Evolutionary conservation across 306 rosid genomes (phyloP).

Genomic region (Acacia melanoxylon): DNA sequence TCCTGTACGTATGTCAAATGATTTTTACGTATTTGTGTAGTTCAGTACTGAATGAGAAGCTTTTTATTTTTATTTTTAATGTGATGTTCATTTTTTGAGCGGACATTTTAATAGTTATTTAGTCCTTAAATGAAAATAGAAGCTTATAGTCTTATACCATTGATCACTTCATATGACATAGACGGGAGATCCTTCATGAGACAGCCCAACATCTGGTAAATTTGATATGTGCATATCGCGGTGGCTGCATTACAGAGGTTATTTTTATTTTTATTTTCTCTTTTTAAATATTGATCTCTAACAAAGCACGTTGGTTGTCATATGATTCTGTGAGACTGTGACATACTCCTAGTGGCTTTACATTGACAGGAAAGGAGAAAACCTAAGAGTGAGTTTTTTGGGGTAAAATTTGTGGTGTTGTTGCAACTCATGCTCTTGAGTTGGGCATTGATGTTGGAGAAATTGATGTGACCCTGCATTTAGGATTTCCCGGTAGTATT

Average conservation of each 20-base stretch:
- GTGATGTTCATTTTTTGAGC: constrained; percentile 25
- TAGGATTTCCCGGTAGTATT: constrained; percentile 96
- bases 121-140: constrained; percentile 18
- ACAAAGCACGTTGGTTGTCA: not conserved
- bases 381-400: constrained; percentile 80
- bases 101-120: constrained; percentile 12
- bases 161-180: constrained; percentile 38
- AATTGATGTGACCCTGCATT: constrained; percentile 90
- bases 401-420: constrained; percentile 90
- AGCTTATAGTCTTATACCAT: constrained; percentile 33
- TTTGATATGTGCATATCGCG: constrained; percentile 81
- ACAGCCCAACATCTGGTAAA: constrained; percentile 67
- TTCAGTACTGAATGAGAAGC: constrained; percentile 24
- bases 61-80: constrained; percentile 25
- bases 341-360: constrained; percentile 29
- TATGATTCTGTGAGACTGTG: constrained; percentile 28
- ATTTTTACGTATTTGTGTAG: constrained; percentile 30
- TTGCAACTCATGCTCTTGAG: constrained; percentile 99
- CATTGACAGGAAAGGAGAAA: constrained; percentile 78
- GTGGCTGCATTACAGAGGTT: constrained; percentile 87
- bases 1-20: constrained; percentile 73
- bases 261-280: not conserved
- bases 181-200: constrained; percentile 87
- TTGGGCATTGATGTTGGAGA: constrained; percentile 98
- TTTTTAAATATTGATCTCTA: not conserved